These are phyloP conservation scores for Zea luxurians DNA, from an alignment of 176 grass and related monocot genomes.

Conservation along the genomic window DNA sequence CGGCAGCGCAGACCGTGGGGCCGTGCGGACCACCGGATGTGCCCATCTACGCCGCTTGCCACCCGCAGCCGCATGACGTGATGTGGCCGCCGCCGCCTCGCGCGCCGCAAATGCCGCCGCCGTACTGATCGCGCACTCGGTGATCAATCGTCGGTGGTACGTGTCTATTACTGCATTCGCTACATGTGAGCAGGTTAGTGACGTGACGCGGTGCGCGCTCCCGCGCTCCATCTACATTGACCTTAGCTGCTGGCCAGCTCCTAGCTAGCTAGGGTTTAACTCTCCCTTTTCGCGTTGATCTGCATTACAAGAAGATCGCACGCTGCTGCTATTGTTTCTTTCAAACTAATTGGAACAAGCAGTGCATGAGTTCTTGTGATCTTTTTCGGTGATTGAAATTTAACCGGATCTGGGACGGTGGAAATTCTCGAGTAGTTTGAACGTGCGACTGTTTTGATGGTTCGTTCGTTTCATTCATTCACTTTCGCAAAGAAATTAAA, in stretches of 20 bases:
- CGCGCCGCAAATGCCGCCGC: constrained; percentile 24
- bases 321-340: not conserved
- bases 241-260: not conserved
- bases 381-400: not conserved
- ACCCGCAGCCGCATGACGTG: constrained; percentile 58
- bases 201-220: no score
- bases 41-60: constrained; percentile 66
- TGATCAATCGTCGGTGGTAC: not conserved
- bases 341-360: not conserved
- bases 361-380: not conserved
- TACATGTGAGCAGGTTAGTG: constrained; percentile 19
- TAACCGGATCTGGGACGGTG: constrained; percentile 7
- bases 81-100: constrained; percentile 52
- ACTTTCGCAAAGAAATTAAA: not conserved
- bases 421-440: not conserved
- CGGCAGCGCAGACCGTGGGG: constrained; percentile 31
- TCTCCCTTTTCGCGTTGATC: constrained; percentile 9
- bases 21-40: constrained; percentile 35
- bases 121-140: constrained; percentile 44
- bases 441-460: not conserved
- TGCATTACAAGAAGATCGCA: constrained; percentile 15
- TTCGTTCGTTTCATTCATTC: not conserved
- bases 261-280: constrained; percentile 34
- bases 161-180: constrained; percentile 7
- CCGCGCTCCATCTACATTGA: not conserved